Conservation (phyloP, 164 flowering plant genomes). For the Vitis amurensis region DNA sequence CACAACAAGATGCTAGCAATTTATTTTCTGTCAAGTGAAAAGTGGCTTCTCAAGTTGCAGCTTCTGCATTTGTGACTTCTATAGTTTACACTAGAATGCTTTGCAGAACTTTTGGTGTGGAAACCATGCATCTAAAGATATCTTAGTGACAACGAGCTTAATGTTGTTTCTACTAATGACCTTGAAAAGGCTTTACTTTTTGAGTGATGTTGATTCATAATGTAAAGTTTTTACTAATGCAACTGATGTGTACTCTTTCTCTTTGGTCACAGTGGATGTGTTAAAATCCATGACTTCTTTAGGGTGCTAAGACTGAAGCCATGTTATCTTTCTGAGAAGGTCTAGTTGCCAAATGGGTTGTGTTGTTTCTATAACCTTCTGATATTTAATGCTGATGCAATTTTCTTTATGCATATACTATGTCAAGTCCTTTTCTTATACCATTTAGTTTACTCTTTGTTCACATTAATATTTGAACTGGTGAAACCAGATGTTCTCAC, state of each 20-base stretch:
- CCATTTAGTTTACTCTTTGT: too few relatives aligned
- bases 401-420: neutral
- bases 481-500: too few relatives aligned
- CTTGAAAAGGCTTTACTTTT: neutral
- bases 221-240: neutral
- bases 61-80: too few relatives aligned
- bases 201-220: neutral
- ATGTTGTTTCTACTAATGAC: neutral
- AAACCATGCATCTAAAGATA: too few relatives aligned
- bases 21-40: too few relatives aligned
- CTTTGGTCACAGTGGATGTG: slow-evolving; percentile 66
- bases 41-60: too few relatives aligned
- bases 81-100: neutral
- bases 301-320: slow-evolving; percentile 56
- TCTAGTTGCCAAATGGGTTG: slow-evolving; percentile 24
- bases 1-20: too few relatives aligned
- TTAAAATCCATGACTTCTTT: slow-evolving; percentile 49
- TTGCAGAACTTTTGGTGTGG: neutral
- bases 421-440: too few relatives aligned
- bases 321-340: slow-evolving; percentile 73
- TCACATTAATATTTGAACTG: too few relatives aligned
- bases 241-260: slow-evolving; percentile 1
- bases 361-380: neutral
- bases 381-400: neutral
- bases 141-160: neutral